These are phyloP conservation scores for Corymbia citriodora DNA, from an alignment of 441 rosid species.

Conservation along the genomic window DNA sequence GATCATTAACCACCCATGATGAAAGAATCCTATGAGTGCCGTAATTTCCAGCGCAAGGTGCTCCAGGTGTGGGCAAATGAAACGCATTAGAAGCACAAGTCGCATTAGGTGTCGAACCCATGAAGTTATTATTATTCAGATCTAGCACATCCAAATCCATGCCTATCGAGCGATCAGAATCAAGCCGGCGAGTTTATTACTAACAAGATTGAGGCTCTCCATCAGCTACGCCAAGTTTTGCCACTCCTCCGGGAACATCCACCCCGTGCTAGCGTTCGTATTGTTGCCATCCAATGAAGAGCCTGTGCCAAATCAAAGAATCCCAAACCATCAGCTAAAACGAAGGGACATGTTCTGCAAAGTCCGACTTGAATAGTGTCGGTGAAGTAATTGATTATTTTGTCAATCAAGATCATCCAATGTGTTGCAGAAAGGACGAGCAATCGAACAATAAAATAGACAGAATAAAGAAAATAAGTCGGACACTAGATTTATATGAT, in stretches of 20 bases:
- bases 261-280: slow-evolving; percentile 47
- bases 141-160: slow-evolving; percentile 40
- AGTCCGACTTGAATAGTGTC: background rate
- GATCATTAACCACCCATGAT: slow-evolving; percentile 58
- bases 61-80: slow-evolving; percentile 37
- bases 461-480: too few species aligned
- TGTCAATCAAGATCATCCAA: too few species aligned
- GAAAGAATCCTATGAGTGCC: slow-evolving; percentile 46
- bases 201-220: slow-evolving; percentile 53
- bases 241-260: slow-evolving; percentile 47
- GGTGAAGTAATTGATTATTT: too few species aligned
- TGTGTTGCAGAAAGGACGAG: too few species aligned
- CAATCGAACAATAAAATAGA: too few species aligned
- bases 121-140: slow-evolving; percentile 57
- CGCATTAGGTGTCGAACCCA: slow-evolving; percentile 58
- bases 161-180: slow-evolving; percentile 38
- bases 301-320: background rate
- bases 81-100: slow-evolving; percentile 39
- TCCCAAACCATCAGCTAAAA: background rate
- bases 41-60: slow-evolving; percentile 42
- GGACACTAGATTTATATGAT: too few species aligned
- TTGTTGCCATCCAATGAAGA: slow-evolving; percentile 52
- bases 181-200: slow-evolving; percentile 48
- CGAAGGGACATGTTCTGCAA: background rate
- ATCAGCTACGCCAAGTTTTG: slow-evolving; percentile 45